Percentiles rank a stretch among this genome's conserved stretches.
phyloP scores from a whole-genome alignment of 148 eudicot species.

The Rheum nobile region DNA sequence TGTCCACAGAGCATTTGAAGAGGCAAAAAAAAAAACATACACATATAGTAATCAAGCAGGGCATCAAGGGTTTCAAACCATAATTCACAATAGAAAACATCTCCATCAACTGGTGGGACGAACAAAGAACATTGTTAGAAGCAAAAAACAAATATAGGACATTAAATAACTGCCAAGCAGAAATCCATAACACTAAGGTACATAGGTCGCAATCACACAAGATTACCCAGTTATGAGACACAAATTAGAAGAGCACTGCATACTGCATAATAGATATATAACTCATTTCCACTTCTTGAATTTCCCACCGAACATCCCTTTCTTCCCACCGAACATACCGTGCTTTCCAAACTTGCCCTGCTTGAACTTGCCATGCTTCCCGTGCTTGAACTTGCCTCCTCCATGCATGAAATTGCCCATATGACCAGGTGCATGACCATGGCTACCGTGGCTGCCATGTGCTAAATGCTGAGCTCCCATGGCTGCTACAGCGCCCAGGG shows the following conservation, averaged over 20 bases:
- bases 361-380: conserved; percentile 7
- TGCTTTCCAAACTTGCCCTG: conserved; percentile 22
- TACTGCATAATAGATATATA: background rate
- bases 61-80: background rate
- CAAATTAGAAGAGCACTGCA: background rate
- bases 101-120: background rate
- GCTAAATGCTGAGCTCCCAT: conserved; percentile 36
- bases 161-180: background rate
- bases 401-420: conserved; percentile 22
- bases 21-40: too few relatives aligned
- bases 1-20: too few relatives aligned
- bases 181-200: background rate
- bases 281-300: conserved; percentile 61
- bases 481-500: conserved; percentile 55
- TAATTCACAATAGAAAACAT: background rate
- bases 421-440: conserved; percentile 11
- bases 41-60: too few relatives aligned
- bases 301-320: conserved; percentile 13
- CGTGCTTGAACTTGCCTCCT: conserved; percentile 27
- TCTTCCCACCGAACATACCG: conserved; percentile 29
- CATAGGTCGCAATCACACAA: background rate
- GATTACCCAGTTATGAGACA: background rate
- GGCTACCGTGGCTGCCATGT: conserved; percentile 16
- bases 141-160: background rate
- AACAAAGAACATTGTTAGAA: background rate